These are phyloP conservation scores for Stagonosporopsis rhizophila DNA, from an alignment of 2,329 filamentous ascomycete species.

Conservation along the genomic window DNA sequence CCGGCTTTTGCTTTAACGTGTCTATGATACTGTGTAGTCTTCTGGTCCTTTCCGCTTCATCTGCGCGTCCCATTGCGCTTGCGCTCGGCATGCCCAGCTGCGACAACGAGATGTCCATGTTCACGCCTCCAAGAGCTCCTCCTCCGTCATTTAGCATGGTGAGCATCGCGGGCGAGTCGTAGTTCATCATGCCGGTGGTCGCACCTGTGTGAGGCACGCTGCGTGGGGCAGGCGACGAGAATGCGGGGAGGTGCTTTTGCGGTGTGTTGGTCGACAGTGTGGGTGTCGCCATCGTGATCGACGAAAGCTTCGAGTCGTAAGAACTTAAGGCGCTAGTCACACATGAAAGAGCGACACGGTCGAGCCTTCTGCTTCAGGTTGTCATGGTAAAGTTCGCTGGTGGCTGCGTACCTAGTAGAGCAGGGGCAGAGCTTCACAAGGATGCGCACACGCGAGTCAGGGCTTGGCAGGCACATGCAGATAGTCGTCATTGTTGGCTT, in stretches of 20 bases:
- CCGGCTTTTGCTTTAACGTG: constrained; percentile 71
- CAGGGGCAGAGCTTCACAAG: constrained; percentile 1
- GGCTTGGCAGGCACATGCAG: constrained; percentile 27
- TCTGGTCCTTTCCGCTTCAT: constrained; percentile 61
- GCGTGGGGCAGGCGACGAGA: constrained; percentile 52
- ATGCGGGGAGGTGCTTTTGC: constrained; percentile 47
- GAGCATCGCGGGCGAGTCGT: constrained; percentile 54
- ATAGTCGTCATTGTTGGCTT: not conserved
- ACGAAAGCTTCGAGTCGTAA: no score
- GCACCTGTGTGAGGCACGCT: constrained; percentile 50
- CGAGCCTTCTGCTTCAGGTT: constrained; percentile 5
- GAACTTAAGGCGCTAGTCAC: constrained; percentile 2
- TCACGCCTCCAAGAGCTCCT: constrained; percentile 48
- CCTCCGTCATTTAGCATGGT: constrained; percentile 51
- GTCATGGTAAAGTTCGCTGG: constrained; percentile 4
- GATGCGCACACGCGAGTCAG: constrained; percentile 30
- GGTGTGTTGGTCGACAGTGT: constrained; percentile 48
- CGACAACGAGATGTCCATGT: constrained; percentile 49
- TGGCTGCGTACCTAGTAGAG: constrained; percentile 1
- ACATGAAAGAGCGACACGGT: not conserved
- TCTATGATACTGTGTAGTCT: constrained; percentile 68
- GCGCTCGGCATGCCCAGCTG: constrained; percentile 52
- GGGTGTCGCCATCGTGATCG: constrained; percentile 44
- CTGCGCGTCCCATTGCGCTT: constrained; percentile 51
- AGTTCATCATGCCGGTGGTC: constrained; percentile 47